Conservation (phyloP, 768 basidiomycete genomes). For the Tricholoma terreum region DNA sequence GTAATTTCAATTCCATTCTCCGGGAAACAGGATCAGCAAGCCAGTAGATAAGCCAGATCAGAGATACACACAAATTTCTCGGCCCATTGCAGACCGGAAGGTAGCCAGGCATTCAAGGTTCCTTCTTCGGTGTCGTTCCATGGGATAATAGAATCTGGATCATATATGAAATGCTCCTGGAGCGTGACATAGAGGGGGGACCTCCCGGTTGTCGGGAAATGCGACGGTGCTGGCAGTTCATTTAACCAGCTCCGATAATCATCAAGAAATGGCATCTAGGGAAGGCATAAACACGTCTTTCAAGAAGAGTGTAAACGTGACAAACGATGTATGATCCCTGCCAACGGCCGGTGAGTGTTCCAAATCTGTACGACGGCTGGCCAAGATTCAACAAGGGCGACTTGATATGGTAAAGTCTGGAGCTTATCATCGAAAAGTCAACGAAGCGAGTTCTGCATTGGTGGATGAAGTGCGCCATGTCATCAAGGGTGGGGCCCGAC, state of each 20-base stretch:
- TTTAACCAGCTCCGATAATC: slow-evolving; percentile 37
- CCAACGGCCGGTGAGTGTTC: slow-evolving; percentile 46
- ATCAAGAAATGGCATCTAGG: slow-evolving; percentile 38
- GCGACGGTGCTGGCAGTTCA: slow-evolving; percentile 29
- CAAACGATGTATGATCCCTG: slow-evolving; percentile 48
- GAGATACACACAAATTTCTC: slow-evolving; percentile 44
- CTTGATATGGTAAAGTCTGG: slow-evolving; percentile 14
- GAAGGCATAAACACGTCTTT: not conserved
- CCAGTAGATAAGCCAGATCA: slow-evolving; percentile 45
- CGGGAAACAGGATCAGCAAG: slow-evolving; percentile 44
- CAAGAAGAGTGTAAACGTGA: not conserved
- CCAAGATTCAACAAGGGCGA: slow-evolving; percentile 13
- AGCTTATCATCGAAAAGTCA: slow-evolving; percentile 26
- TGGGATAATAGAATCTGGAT: slow-evolving; percentile 32
- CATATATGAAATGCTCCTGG: slow-evolving; percentile 45
- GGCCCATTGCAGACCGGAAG: slow-evolving; percentile 33
- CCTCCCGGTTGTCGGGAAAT: slow-evolving; percentile 35
- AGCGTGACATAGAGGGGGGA: slow-evolving; percentile 48
- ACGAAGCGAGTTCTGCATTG: slow-evolving; percentile 42
- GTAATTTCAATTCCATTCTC: slow-evolving; percentile 47
- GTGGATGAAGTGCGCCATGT: slow-evolving; percentile 40
- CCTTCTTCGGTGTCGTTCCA: slow-evolving; percentile 31
- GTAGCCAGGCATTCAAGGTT: slow-evolving; percentile 45
- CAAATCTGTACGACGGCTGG: slow-evolving; percentile 38
- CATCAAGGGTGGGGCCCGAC: slow-evolving; percentile 44